Evolutionary conservation across 441 rosid species (phyloP).

Genomic region (Erodium texanum): DNA sequence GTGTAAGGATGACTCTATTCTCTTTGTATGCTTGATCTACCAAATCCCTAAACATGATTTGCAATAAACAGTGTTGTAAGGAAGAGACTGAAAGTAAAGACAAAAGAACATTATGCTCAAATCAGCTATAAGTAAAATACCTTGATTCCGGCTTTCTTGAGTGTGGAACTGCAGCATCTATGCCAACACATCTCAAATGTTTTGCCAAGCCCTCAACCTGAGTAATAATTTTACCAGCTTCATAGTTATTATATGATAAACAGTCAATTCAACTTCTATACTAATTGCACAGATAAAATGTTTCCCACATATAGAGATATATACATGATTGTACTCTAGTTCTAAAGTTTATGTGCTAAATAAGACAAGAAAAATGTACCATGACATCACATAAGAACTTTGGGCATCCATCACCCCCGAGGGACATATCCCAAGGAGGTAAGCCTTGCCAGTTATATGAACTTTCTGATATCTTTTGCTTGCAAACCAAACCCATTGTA

Average conservation of each 20-base stretch:
- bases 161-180: slow-evolving; percentile 75
- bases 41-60: slow-evolving; percentile 47
- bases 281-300: background rate
- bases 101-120: background rate
- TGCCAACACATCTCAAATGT: slow-evolving; percentile 83
- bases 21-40: slow-evolving; percentile 68
- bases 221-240: slow-evolving; percentile 19
- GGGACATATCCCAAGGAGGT: slow-evolving; percentile 73
- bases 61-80: background rate
- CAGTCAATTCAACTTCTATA: slow-evolving; percentile 6
- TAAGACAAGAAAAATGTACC: slow-evolving; percentile 31
- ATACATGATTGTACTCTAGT: no score
- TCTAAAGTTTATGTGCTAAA: no score
- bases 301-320: background rate
- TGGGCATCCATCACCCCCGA: slow-evolving; percentile 79
- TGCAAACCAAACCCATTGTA: slow-evolving; percentile 18
- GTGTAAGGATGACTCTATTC: slow-evolving; percentile 68
- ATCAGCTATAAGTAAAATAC: slow-evolving; percentile 16
- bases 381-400: slow-evolving; percentile 89
- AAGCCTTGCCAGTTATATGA: slow-evolving; percentile 57
- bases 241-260: background rate
- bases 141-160: slow-evolving; percentile 69
- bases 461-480: slow-evolving; percentile 31
- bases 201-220: slow-evolving; percentile 94
- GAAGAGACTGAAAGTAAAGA: background rate